Evolutionary conservation across 371 early-diverging fungal species (phyloP).

Genomic region (Homolaphlyctis polyrhiza): DNA sequence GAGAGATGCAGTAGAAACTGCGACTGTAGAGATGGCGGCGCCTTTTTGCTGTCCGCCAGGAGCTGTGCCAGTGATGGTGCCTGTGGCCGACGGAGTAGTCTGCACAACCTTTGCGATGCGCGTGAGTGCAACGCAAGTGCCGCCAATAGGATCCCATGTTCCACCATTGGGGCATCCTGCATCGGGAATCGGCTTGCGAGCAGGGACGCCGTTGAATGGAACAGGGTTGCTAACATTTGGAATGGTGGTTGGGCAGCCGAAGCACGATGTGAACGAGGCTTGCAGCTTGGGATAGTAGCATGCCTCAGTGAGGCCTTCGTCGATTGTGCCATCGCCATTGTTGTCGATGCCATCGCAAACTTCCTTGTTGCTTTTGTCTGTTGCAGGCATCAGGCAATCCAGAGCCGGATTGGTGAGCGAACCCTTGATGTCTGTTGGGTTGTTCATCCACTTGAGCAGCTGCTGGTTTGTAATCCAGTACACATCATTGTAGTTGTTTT

Average conservation of each 20-base stretch:
- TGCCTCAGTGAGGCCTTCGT: constrained; percentile 46
- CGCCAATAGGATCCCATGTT: constrained; percentile 1
- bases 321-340: constrained; percentile 50
- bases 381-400: constrained; percentile 37
- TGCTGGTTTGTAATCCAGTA: constrained; percentile 24
- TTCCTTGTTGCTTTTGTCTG: constrained; percentile 39
- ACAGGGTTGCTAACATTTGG: constrained; percentile 14
- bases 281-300: constrained; percentile 35
- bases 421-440: constrained; percentile 6
- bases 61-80: not conserved
- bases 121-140: not conserved
- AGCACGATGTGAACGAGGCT: constrained; percentile 15
- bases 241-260: constrained; percentile 15
- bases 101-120: not conserved
- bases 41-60: not conserved
- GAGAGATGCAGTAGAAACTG: not conserved
- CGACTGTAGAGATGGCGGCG: not conserved
- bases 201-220: constrained; percentile 2
- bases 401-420: constrained; percentile 6
- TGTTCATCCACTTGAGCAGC: constrained; percentile 21
- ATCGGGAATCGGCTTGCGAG: not conserved
- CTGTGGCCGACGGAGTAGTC: not conserved
- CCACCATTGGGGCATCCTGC: constrained; percentile 5
- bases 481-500: constrained; percentile 13
- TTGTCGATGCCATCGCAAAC: constrained; percentile 70